Evolutionary conservation across 2,329 filamentous ascomycete species (phyloP), one percentile per base, ranked within the genome.

Genomic region (Ophiostoma fasciatum): DNA sequence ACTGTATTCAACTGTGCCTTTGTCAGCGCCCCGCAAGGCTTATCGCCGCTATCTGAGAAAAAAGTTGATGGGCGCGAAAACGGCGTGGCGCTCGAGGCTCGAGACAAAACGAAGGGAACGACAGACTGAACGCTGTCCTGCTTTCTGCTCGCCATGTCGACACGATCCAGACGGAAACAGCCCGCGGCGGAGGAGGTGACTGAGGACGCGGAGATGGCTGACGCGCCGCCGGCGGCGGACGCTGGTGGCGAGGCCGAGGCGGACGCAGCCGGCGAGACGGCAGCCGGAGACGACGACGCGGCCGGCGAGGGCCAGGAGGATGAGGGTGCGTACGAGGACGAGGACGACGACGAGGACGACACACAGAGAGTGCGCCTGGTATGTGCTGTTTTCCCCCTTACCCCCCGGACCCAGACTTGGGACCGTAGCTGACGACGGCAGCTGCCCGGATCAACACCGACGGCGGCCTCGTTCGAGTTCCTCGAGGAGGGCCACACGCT

Each of bases 381-480:
- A 54, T 49, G 62, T 50, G n/a, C n/a, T n/a, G n/a, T n/a, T n/a
- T n/a, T n/a, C n/a, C n/a, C n/a, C n/a, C n/a, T n/a, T n/a, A n/a
- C n/a, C n/a, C n/a, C n/a, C n/a, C n/a, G n/a, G n/a, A n/a, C n/a
- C n/a, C n/a, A n/a, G n/a, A n/a, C n/a, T n/a, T n/a, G n/a, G n/a
- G n/a, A n/a, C n/a, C n/a, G n/a, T n/a, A 15, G 28, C 23, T 29
- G 15, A 34, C 28, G 11, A 32, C 3, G 19, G 42, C 48, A 94
- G 88, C 65, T 94, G 20, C 80, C 84, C 25, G 87, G 87, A 32
- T 82, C 82, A 37, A 80, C 71, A 59, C 81, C 88, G 33, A 88
- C 80, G 8, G 87, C 87, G 5, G 90, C 90, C 21, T 94, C 85
- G 13, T 98, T 96, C 54, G 83, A 96, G 55, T 93, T 98, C 50